Evolutionary conservation across 495 filamentous ascomycete species (phyloP).

Genomic region (Sabuloglossum arenarium): DNA sequence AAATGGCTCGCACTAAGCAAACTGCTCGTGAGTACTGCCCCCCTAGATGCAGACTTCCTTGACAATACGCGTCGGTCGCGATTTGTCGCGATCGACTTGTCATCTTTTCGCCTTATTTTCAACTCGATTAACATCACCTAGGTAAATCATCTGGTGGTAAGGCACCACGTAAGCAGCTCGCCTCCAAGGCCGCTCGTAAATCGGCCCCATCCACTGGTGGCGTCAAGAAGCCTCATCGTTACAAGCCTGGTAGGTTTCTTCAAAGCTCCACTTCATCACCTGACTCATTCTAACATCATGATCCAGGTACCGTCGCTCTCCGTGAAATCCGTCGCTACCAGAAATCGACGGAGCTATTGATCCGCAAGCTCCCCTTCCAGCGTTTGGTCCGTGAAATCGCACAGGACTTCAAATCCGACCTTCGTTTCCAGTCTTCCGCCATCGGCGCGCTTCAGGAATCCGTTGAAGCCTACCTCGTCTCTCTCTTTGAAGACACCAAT

Average conservation of each 20-base stretch:
- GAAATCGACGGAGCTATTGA: constrained; percentile 99
- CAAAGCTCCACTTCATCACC: not conserved
- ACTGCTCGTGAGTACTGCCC: constrained; percentile 65
- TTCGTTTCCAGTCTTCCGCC: constrained; percentile 98
- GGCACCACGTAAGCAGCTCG: constrained; percentile 96
- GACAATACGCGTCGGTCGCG: constrained; percentile 16
- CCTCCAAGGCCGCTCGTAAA: constrained; percentile 67
- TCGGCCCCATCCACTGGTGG: constrained; percentile 54
- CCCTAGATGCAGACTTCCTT: constrained; percentile 11
- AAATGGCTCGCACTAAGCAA: constrained; percentile 99
- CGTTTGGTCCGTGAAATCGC: constrained; percentile 99
- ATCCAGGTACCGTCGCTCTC: constrained; percentile 90
- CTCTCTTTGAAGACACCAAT: constrained; percentile 99
- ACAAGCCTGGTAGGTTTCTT: constrained; percentile 77
- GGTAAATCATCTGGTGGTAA: constrained; percentile 98
- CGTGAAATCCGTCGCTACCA: constrained; percentile 99
- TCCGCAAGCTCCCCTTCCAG: constrained; percentile 99
- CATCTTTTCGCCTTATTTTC: constrained; percentile 5
- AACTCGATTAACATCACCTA: constrained; percentile 13
- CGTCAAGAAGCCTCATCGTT: constrained; percentile 99
- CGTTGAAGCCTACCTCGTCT: constrained; percentile 99
- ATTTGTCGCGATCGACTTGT: constrained; percentile 14
- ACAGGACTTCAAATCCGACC: constrained; percentile 99
- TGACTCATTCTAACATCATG: constrained; percentile 16
- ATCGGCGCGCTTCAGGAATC: constrained; percentile 99